These are phyloP conservation scores for Anthostomella pinea DNA, from an alignment of 2,329 filamentous ascomycete species.

Conservation along the genomic window DNA sequence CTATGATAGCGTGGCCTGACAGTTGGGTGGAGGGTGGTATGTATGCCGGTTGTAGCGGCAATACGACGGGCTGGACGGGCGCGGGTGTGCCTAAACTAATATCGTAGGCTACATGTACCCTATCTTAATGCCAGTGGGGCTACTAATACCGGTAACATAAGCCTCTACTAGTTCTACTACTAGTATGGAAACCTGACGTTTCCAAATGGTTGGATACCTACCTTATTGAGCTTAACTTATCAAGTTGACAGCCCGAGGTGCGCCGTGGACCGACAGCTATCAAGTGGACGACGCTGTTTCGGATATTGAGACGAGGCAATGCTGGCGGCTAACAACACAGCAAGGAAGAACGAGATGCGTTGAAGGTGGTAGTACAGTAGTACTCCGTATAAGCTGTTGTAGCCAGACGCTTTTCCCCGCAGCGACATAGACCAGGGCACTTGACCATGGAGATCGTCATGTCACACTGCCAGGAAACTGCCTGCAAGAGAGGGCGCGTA, in stretches of 20 bases:
- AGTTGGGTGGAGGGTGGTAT: no score
- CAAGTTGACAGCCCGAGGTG: not conserved
- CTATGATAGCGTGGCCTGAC: no score
- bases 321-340: conserved; percentile 24
- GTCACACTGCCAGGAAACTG: not conserved
- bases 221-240: no score
- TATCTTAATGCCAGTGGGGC: no score
- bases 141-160: no score
- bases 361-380: not conserved
- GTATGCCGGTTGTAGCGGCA: no score
- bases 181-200: no score
- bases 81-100: conserved; percentile 12
- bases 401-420: not conserved
- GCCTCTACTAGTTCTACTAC: no score
- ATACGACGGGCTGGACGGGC: conserved; percentile 3
- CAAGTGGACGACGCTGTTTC: conserved; percentile 18
- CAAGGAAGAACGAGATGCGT: not conserved
- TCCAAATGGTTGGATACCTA: no score
- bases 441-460: not conserved
- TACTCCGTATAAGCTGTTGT: not conserved
- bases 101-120: no score
- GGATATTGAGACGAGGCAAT: conserved; percentile 24
- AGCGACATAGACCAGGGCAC: not conserved
- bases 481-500: conserved; percentile 1
- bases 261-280: not conserved